Base-by-base conservation (phyloP, 2,329 filamentous ascomycete genomes). In the Xenoacremonium recifei region DNA sequence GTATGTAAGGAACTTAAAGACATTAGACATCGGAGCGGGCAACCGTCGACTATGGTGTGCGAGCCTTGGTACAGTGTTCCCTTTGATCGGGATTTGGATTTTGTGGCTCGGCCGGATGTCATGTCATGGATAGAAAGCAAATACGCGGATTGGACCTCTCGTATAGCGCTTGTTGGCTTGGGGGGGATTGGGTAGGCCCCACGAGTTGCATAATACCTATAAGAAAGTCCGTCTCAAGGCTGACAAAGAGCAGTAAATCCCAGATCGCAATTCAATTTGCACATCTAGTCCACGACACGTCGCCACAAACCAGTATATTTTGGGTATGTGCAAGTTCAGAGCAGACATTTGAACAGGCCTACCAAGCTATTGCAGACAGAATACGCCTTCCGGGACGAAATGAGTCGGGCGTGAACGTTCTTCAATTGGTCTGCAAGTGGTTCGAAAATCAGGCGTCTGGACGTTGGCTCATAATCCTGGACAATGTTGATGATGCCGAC, bases 251-350 rank as follows among this genome's bases (percentile, higher is more conserved):
- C 33, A 47, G 41, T 4, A 47, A 47, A 42, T 42, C 45, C 12
- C 44, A 47, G 27, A 21, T 47, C 19, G 45, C 35, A 4, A 39
- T 40, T 18, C 25, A 47, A 12, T 42, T 35, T 17, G 42, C 45
- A 4, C 36, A 39, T 30, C 25, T 35, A n/a, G 20, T 42, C 4
- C 42, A 29, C 13, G 17, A 41, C 11, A 21, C 4, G 5, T 32
- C 42, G 12, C 38, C 39, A 2, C 27, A 31, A 11, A 38, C 35
- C 15, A 36, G 16, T 5, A 32, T 45, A 6, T 47, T 47, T 18
- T 47, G 38, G 41, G 38, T 42, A 13, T 30, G 39, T 29, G 41
- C 38, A 6, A 39, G 38, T 35, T 42, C 38, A 2, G 21, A 13
- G 10, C 23, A 27, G 15, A 35, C 35, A 16, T 44, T 47, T 30